These are phyloP conservation scores for Ustilago nuda DNA, from an alignment of 1,284 basidiomycete species.

Conservation along the genomic window DNA sequence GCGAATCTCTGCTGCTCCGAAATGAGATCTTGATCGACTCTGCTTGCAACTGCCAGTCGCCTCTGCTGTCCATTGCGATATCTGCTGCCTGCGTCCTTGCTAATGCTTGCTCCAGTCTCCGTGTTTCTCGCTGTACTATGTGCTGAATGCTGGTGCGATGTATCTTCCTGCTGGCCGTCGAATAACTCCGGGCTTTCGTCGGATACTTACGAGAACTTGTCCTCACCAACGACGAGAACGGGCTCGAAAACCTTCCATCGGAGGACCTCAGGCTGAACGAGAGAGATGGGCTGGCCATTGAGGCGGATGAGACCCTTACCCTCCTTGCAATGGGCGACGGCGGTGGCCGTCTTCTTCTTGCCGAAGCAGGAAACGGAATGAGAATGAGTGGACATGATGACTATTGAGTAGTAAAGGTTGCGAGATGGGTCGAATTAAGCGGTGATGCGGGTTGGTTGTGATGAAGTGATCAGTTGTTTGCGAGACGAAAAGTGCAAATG, in stretches of 20 bases:
- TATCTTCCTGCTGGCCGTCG: not conserved
- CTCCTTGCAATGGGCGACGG: conserved; percentile 73
- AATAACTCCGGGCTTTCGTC: not conserved
- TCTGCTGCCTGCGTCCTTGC: not conserved
- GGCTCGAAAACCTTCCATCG: conserved; percentile 97
- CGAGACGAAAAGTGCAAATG: not conserved
- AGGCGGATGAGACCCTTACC: conserved; percentile 97
- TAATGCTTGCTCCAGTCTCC: too few relatives aligned
- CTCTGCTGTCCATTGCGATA: not conserved
- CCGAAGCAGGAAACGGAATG: conserved; percentile 70
- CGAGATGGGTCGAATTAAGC: not conserved
- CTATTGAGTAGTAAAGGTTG: conserved; percentile 20
- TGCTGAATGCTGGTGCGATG: conserved; percentile 15
- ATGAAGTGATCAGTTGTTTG: conserved; percentile 5
- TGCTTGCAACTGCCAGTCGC: not conserved
- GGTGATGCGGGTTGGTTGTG: conserved; percentile 8
- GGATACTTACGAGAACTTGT: conserved; percentile 69
- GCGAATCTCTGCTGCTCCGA: too few relatives aligned
- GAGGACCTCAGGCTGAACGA: conserved; percentile 88
- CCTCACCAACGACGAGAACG: conserved; percentile 68
- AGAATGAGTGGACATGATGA: conserved; percentile 63
- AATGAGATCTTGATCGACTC: too few relatives aligned
- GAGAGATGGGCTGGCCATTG: conserved; percentile 95
- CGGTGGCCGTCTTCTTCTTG: conserved; percentile 71
- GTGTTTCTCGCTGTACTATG: not conserved